Evolutionary conservation across 2,329 filamentous ascomycete species (phyloP), one percentile per base, ranked within the genome.

Genomic region (Beauveria rudraprayagi): DNA sequence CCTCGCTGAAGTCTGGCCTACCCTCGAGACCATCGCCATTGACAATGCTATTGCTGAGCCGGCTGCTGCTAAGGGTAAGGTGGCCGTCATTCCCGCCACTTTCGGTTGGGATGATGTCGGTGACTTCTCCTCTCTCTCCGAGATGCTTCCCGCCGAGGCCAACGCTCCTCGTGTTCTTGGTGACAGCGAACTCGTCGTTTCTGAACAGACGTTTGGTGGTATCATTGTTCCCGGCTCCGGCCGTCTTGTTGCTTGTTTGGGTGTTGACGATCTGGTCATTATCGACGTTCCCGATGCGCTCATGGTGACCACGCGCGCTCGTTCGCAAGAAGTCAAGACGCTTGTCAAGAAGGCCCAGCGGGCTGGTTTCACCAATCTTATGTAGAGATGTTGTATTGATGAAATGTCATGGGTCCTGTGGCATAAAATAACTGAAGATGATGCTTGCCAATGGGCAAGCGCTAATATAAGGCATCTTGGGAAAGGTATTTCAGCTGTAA

Each of bases 31-130:
- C 55, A 63, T 68, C 51, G 66, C 67, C 47, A 68, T 68, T 51
- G 67, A 68, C 41, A 67, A 68, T 26, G 67, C 67, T 17, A 66
- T 68, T 63, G 67, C 67, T n/a, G 67, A 68, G 59, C 67, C 67
- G 26, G 67, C 67, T 14, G 67, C 67, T 52, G 65, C 67, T 7
- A 63, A 67, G 37, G 67, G 67, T 60, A 67, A 65, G 56, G 67
- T 68, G 53, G 67, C 67, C 4, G 67, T 68, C 3, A 67, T 68
- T 54, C 67, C 67, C 8, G 66, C 67, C 37, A 68, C 67, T 7
- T 68, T 68, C 46, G 67, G 66, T 63, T 68, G 67, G 67, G 67
- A 68, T 40, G 67, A 68, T 59, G 67, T 68, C 26, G 67, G 67
- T 64, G 67, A 68, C 62, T 68, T 68, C 46, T 68, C 67, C 9